A percentile compares a stretch with the other conserved stretches of the same genome.
These are phyloP conservation scores for Vitis amurensis DNA, from an alignment of 164 flowering plant genomes.

Conservation along the genomic window DNA sequence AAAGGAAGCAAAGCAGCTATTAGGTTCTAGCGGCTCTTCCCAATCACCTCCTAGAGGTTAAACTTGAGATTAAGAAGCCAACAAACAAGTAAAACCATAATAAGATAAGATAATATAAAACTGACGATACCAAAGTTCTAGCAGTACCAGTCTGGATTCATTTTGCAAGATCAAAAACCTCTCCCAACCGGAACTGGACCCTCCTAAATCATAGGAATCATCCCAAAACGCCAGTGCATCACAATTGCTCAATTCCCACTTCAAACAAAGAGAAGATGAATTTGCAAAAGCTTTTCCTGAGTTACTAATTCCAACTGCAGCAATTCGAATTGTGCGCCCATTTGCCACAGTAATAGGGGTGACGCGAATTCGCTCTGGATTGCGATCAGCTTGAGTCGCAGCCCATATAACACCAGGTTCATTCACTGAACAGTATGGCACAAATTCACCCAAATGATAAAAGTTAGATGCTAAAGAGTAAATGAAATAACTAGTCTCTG, in stretches of 20 bases:
- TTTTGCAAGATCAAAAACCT: conserved; percentile 75
- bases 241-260: conserved; percentile 72
- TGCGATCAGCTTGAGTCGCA: conserved; percentile 65
- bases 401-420: conserved; percentile 41
- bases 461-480: no score
- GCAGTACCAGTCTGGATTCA: conserved; percentile 68
- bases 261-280: conserved; percentile 78
- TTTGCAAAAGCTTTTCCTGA: conserved; percentile 89
- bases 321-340: conserved; percentile 72
- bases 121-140: conserved; percentile 8
- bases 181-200: conserved; percentile 65
- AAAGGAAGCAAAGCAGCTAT: neutral
- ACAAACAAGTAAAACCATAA: neutral
- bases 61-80: neutral
- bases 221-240: conserved; percentile 68
- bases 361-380: conserved; percentile 45
- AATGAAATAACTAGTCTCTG: neutral
- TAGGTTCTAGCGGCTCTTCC: neutral
- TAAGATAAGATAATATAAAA: neutral
- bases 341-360: conserved; percentile 81
- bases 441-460: no score
- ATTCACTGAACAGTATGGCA: conserved; percentile 47
- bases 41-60: neutral
- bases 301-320: conserved; percentile 78
- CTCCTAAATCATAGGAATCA: conserved; percentile 29